Evolutionary conservation across 306 rosid species (phyloP), one percentile per base, ranked within the genome.

Genomic region (Trifolium subterraneum): DNA sequence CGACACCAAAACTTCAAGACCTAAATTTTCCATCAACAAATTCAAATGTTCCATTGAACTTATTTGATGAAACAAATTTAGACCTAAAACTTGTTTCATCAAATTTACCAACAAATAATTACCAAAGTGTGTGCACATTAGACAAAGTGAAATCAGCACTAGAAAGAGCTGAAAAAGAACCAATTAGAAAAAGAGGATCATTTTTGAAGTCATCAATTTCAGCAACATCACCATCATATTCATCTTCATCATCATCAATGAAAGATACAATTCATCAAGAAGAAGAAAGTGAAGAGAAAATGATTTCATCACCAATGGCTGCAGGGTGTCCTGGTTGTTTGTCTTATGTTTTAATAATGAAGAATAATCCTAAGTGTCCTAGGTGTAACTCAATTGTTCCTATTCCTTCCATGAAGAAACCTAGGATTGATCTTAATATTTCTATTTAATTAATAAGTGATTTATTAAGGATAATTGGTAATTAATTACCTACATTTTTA

Each of bases 91-190:
- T 95, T 6, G 83, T 87, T 2, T 86, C 93, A 8, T 80, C 95
- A 0, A 50, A 86, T 0, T 61, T 80, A 3, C 74, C 90, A 18
- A 74, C 95, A 16, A 84, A 72, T 78, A 92, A 77, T 65, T 90
- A 92, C 61, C 91, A 89, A 29, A 90, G 98, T 50, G 96, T 95
- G 1, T 95, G 99, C 76, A 92, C 99, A 23, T 88, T 95, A 20
- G 99, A 95, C 79, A 95, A 92, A 76, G 99, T 95, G 77, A 95
- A 95, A 69, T 88, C 88, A 2, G 99, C 99, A 19, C 86, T 95
- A 0, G 97, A 90, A 61, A 87, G 99, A 74, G 99, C 98, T n/a
- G 98, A 92, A 79, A 94, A 87, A 22, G 97, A 91, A 55, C 96
- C 97, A 0, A 36, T 79, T 0, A 91, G 84, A 70, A 88, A 85